Evolutionary conservation across 2,329 filamentous ascomycete species (phyloP), one percentile per base, ranked within the genome.

Genomic region (Diplodia mutila): DNA sequence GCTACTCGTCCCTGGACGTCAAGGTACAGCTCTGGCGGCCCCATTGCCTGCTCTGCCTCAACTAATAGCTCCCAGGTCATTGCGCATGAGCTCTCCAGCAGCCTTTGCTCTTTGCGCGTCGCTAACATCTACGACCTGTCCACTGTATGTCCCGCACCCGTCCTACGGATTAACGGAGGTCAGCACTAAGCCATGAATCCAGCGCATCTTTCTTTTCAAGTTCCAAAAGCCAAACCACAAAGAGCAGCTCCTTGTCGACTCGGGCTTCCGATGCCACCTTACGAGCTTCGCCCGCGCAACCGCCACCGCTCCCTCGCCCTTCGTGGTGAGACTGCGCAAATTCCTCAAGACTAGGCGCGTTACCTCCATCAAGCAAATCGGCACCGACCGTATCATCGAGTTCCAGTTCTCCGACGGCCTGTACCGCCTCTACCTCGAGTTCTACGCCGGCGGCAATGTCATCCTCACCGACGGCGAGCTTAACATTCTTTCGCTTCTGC

Each of bases 101-200:
- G 86, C 71, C 86, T 99, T 65, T 87, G 90, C 68, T 88, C 88
- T 68, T 85, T 98, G 70, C 91, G 95, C 70, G 87, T 98, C 61
- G 89, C 92, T 70, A 99, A 99, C 77, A 90, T 97, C 78, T 98
- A 99, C 82, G 95, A 99, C 79, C 88, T 99, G 69, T 97, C 93
- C 70, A 93, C 93, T 71, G 85, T 87, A 81, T 39, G 81, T 25
- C 23, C 21, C 57, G 34, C 51, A 34, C 49, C 65, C 51, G 12
- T 16, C 34, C 39, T 53, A 52, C 49, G 23, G 61, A 39, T 49
- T 12, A 7, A 21, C 11, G 18, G 8, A 21, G 21, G 18, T 18
- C 34, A 12, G 34, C 16, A 11, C 69, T 73, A 18, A 73, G 69
- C 51, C 34, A 52, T n/a, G n/a, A 29, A 16, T 32, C 51, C 67